Base-by-base conservation (phyloP, 148 eudicot genomes). In the Spergularia marina region DNA sequence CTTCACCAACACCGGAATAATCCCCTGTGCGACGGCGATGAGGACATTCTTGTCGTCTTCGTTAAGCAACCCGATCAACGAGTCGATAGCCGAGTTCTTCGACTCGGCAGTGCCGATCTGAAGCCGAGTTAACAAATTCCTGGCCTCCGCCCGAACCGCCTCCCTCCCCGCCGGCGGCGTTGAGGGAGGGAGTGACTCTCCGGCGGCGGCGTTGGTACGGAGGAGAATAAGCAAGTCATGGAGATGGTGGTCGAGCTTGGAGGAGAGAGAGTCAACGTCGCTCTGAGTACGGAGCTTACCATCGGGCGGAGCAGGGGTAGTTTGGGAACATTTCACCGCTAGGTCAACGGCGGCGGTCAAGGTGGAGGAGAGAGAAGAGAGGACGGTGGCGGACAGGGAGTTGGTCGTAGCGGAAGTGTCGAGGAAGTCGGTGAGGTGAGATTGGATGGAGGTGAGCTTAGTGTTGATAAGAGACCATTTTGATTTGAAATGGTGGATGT, bases 251-350 rank as follows among this genome's bases (percentile, higher is more conserved):
- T 91, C 94, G 53, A 93, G 83, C 5, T 56, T 65, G 6, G 97
- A 84, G 18, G 84, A 73, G 30, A 93, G 60, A 2, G 92, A 85
- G 51, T 89, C 91, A 51, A 93, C 79, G 77, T 91, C 91, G 71
- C 85, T 88, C 36, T 93, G 98, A 41, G 98, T 94, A 9, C 78
- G 81, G 72, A 94, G 91, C 71, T 94, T 90, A 12, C 97, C 98
- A 49, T 51, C 53, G 16, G 87, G 82, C 1, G 86, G 85, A 1
- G 85, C 76, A 15, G 84, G 76, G 25, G 74, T 3, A 0, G 81
- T 77, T 13, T 52, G 21, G 11, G 70, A 79, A 77, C 96, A 94
- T 30, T 30, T 30, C 2, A 30, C 36, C 36, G 36, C 36, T 2
- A 30, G 36, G 58, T 72, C 49, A 0, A 44, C 30, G 69, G 88